A percentile compares a stretch with the other conserved stretches of the same genome.
phyloP scores from a whole-genome alignment of 1,139 yeast species.

The Petasospora rhodanensis region DNA sequence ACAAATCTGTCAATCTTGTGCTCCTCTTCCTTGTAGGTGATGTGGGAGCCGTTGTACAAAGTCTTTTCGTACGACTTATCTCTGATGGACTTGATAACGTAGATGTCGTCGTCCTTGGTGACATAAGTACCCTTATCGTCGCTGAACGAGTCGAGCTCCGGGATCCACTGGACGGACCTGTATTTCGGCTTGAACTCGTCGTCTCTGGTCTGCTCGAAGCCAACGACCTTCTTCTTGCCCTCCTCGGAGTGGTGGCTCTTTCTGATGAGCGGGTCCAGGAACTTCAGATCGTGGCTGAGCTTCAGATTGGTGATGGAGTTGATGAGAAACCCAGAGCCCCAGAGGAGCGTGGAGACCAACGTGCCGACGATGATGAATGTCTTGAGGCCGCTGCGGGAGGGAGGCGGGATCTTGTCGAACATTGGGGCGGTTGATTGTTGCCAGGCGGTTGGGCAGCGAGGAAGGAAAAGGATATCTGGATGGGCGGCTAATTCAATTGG shows the following conservation, averaged over 20 bases:
- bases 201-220: constrained; percentile 40
- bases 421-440: no score
- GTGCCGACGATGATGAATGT: no score
- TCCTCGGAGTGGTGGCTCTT: constrained; percentile 4
- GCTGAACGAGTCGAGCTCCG: constrained; percentile 36
- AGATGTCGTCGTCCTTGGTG: constrained; percentile 27
- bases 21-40: constrained; percentile 35
- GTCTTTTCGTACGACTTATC: constrained; percentile 42
- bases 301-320: constrained; percentile 7
- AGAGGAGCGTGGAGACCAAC: constrained; percentile 14
- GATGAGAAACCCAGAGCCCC: constrained; percentile 19
- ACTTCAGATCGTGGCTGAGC: constrained; percentile 1
- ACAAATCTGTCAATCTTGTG: constrained; percentile 48
- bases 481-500: no score
- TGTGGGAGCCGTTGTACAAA: constrained; percentile 46
- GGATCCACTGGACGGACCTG: constrained; percentile 64
- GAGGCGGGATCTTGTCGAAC: no score
- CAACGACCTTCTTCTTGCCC: constrained; percentile 23
- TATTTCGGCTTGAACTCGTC: constrained; percentile 46
- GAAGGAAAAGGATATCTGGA: no score
- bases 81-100: constrained; percentile 31
- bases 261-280: constrained; percentile 8
- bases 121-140: constrained; percentile 34
- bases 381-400: no score
- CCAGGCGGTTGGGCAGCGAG: no score